These are phyloP conservation scores for Tricholoma sp. DNA, from an alignment of 768 basidiomycete genomes.

Conservation along the genomic window DNA sequence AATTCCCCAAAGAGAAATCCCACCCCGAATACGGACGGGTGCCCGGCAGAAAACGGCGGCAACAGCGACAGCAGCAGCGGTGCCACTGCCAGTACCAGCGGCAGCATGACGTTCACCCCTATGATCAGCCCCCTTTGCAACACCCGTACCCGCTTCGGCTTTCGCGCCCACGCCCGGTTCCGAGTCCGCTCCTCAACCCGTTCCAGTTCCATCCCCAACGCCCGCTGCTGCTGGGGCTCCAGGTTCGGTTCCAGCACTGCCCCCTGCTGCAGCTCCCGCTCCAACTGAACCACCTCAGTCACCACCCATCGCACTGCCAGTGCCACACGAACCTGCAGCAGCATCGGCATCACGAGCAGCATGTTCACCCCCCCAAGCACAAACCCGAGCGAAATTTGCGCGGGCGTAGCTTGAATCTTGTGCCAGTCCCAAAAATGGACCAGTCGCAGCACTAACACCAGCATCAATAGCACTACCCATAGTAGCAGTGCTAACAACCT, in stretches of 20 bases:
- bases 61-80: too few species aligned
- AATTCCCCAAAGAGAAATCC: too few species aligned
- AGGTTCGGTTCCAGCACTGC: too few species aligned
- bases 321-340: background rate
- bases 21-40: too few species aligned
- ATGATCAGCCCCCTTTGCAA: too few species aligned
- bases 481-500: background rate
- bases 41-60: too few species aligned
- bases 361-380: background rate
- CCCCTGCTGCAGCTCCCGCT: background rate
- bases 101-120: too few species aligned
- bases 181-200: background rate
- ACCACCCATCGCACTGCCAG: background rate
- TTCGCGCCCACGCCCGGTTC: too few species aligned
- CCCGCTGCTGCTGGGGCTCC: background rate
- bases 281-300: background rate
- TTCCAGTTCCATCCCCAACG: background rate
- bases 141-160: too few species aligned
- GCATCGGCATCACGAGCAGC: background rate
- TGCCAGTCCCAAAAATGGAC: too few species aligned
- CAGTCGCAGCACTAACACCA: background rate
- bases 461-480: background rate
- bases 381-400: background rate
- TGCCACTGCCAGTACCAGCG: too few species aligned
- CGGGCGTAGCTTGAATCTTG: too few species aligned